phyloP scores from a whole-genome alignment of 176 grass and related monocot genomes.

The Triticum urartu region DNA sequence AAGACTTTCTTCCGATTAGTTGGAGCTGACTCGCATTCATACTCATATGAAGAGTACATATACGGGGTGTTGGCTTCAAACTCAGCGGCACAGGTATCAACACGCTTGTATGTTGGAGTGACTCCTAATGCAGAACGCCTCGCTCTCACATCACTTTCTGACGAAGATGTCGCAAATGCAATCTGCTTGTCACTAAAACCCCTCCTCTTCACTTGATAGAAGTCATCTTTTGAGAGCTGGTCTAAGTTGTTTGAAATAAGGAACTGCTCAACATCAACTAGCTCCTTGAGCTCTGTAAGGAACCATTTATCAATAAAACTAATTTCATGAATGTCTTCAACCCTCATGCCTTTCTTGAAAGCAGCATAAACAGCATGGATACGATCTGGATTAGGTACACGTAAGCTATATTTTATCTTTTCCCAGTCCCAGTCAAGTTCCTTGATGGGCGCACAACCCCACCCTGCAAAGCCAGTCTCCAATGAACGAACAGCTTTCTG shows the following conservation, averaged over 20 bases:
- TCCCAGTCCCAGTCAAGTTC: conserved; percentile 99
- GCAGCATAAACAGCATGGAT: conserved; percentile 94
- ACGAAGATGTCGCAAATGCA: conserved; percentile 78
- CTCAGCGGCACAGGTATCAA: conserved; percentile 98
- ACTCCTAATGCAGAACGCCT: conserved; percentile 68
- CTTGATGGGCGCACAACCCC: conserved; percentile 86
- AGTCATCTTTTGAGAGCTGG: conserved; percentile 75
- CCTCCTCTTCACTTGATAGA: conserved; percentile 87
- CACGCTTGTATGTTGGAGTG: conserved; percentile 85
- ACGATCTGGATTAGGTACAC: conserved; percentile 89
- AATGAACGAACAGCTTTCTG: conserved; percentile 96
- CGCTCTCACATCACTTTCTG: conserved; percentile 74
- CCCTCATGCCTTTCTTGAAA: conserved; percentile 92
- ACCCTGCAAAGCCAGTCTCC: conserved; percentile 89
- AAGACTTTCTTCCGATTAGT: conserved; percentile 90
- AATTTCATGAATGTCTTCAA: conserved; percentile 84
- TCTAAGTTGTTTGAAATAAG: conserved; percentile 52
- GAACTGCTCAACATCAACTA: conserved; percentile 80
- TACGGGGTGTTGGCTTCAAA: conserved; percentile 99
- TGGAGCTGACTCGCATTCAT: conserved; percentile 87
- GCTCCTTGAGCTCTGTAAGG: conserved; percentile 75
- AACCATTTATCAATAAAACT: conserved; percentile 97
- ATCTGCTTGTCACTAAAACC: conserved; percentile 96
- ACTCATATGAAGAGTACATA: conserved; percentile 98
- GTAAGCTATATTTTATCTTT: conserved; percentile 83